Evolutionary conservation across 108 stramenopile genomes (phyloP), one percentile per base, ranked within the genome.

Genomic region (Pseudonitzschia multistriata): DNA sequence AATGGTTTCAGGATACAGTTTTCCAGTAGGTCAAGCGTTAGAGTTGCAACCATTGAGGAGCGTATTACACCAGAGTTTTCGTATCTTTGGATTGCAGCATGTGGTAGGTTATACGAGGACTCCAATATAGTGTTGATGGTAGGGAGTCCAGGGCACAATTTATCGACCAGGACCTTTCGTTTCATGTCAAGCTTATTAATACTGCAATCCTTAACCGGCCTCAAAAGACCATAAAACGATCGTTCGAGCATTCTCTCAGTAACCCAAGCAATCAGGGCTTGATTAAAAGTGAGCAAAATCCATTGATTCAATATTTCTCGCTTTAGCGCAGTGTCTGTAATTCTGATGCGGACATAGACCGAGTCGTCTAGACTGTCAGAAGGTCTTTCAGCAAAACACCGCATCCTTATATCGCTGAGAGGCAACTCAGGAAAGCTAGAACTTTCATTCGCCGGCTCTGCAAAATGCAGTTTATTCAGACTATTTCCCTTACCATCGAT

Each of bases 251-350:
- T 72, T n/a, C 79, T 73, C 62, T 93, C 92, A 14, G 81, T 81
- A 49, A 61, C 45, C 83, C 84, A 93, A 19, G 82, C 83, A 17
- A 73, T 55, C n/a, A 87, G 76, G 29, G 73, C 84, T 80, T 93
- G 92, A 57, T 85, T 78, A 14, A 93, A 67, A 4, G 88, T 86
- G 29, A 89, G 74, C 37, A 77, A 49, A 49, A 85, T 67, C 84
- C 85, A 86, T 34, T 83, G 68, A 49, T 88, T 81, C 36, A 93
- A 70, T 33, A 76, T 73, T 25, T 84, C 83, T 29, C 83, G 63
- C 33, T 84, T 81, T 21, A 90, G 68, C 7, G 78, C 83, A 33
- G 92, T 90, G 33, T 84, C 83, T 13, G 77, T 83, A 36, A 88
- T 77, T 33, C 75, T 78, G 31, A 90, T 73, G 14, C 54, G 63